phyloP scores from a whole-genome alignment of 768 basidiomycete species.

The Polyporus arcularius region DNA sequence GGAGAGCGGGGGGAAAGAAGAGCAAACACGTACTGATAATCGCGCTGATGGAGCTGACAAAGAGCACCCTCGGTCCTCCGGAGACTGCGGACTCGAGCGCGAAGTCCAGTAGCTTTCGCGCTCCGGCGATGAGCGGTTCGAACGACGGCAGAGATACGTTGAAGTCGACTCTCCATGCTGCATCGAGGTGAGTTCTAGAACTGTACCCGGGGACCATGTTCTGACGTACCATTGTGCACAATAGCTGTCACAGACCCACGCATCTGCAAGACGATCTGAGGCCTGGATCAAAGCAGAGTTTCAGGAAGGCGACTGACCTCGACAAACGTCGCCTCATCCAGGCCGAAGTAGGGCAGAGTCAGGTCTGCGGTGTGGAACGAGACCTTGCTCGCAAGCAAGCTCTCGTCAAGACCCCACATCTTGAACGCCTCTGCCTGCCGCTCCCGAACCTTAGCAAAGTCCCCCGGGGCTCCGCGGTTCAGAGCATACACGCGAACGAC shows the following conservation, averaged over 20 bases:
- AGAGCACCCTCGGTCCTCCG: constrained; percentile 27
- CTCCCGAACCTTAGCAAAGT: not conserved
- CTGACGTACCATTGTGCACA: constrained; percentile 27
- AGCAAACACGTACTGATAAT: constrained; percentile 13
- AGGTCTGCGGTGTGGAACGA: constrained; percentile 24
- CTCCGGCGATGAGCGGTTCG: constrained; percentile 36
- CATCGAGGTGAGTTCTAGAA: no score
- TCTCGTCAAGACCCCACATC: constrained; percentile 14
- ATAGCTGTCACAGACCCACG: constrained; percentile 14
- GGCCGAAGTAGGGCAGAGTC: constrained; percentile 18
- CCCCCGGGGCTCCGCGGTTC: constrained; percentile 19
- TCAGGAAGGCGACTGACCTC: constrained; percentile 10
- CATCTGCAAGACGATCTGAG: constrained; percentile 1
- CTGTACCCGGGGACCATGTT: no score
- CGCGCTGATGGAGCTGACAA: constrained; percentile 20
- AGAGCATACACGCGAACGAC: constrained; percentile 27
- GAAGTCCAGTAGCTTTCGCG: constrained; percentile 19
- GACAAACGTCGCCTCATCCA: constrained; percentile 12
- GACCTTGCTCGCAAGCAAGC: constrained; percentile 14
- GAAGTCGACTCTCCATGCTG: constrained; percentile 45
- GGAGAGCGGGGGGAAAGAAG: constrained; percentile 1
- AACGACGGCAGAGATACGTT: constrained; percentile 40
- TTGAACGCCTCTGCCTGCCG: constrained; percentile 20
- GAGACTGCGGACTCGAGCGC: constrained; percentile 10
- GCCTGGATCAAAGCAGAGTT: no score